phyloP scores from a whole-genome alignment of 768 basidiomycete species.

The Kwoniella mangroviensis region DNA sequence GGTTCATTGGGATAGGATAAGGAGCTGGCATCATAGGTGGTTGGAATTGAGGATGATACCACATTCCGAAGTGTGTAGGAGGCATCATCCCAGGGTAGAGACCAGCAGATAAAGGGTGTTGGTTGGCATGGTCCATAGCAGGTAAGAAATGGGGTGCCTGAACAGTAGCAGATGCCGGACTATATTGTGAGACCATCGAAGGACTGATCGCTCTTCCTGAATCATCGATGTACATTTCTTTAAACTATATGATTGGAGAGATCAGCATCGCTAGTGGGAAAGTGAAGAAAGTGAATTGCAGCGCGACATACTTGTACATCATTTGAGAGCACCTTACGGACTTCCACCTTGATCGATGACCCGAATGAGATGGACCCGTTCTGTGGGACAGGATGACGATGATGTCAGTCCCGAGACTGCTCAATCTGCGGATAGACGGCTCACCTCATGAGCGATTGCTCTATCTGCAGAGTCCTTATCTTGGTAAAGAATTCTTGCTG shows the following conservation, averaged over 20 bases:
- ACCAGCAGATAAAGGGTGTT: background rate
- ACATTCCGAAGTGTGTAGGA: background rate
- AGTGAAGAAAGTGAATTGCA: background rate
- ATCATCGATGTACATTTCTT: constrained; percentile 42
- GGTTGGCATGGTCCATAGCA: background rate
- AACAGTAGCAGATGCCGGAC: constrained; percentile 21
- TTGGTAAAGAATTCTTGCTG: constrained; percentile 37
- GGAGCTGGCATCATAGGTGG: background rate
- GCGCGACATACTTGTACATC: constrained; percentile 36
- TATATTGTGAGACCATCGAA: constrained; percentile 41
- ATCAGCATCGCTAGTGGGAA: constrained; percentile 2
- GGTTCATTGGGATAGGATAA: background rate
- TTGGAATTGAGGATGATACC: background rate
- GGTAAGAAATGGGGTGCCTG: background rate
- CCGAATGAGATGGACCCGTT: constrained; percentile 33
- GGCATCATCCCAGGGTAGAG: background rate
- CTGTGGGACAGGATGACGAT: constrained; percentile 17
- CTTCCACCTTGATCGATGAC: constrained; percentile 35
- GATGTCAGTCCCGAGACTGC: background rate
- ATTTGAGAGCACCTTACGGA: constrained; percentile 32
- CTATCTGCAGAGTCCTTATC: constrained; percentile 19
- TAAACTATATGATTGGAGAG: constrained; percentile 23
- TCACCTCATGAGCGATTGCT: constrained; percentile 39
- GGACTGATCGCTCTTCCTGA: constrained; percentile 35
- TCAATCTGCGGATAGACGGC: background rate